phyloP scores from a whole-genome alignment of 164 flowering plant genomes.

The Chimonanthus praecox region DNA sequence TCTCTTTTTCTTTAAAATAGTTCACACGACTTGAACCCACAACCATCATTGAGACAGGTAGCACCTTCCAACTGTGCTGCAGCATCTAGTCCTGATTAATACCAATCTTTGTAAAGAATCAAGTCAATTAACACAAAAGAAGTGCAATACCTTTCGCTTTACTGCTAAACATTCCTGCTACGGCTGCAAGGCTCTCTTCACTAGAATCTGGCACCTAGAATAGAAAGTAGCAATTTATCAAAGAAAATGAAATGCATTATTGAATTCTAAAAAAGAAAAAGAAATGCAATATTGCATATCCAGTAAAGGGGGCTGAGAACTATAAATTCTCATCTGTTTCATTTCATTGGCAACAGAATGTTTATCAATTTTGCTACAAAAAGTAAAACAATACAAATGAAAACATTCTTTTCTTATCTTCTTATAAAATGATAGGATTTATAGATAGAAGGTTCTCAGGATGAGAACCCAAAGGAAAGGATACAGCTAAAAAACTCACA shows the following conservation, averaged over 20 bases:
- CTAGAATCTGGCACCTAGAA: conserved; percentile 79
- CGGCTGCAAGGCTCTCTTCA: conserved; percentile 96
- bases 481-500: too few species aligned
- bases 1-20: too few species aligned
- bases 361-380: neutral
- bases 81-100: too few species aligned
- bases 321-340: neutral
- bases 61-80: too few species aligned
- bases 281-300: neutral
- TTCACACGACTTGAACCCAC: too few species aligned
- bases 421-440: too few species aligned
- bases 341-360: neutral
- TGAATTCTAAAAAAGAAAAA: neutral
- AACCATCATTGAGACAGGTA: too few species aligned
- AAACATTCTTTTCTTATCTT: too few species aligned
- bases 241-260: neutral
- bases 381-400: too few species aligned
- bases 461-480: too few species aligned
- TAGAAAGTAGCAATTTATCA: conserved; percentile 3
- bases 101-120: neutral
- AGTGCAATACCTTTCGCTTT: conserved; percentile 82
- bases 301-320: neutral
- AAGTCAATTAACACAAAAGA: neutral
- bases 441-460: too few species aligned
- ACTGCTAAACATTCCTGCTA: conserved; percentile 99